Percentiles rank a stretch among this genome's conserved stretches.
Evolutionary conservation across 768 basidiomycete genomes (phyloP).

Genomic region (Omphalotus guepiniiformis): DNA sequence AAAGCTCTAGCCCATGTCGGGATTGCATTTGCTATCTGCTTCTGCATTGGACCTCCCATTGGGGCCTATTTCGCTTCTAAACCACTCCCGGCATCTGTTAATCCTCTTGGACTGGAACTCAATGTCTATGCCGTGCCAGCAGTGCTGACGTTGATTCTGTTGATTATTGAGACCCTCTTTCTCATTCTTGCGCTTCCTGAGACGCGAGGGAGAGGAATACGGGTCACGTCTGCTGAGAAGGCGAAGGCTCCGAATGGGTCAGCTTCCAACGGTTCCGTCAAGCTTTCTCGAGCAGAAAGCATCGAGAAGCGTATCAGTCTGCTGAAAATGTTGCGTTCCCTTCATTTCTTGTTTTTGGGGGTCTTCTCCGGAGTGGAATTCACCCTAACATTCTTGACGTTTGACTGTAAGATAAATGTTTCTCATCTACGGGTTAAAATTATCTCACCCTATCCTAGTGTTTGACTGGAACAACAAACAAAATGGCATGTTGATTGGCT

Average conservation of each 20-base stretch:
- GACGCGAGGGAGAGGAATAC: conserved; percentile 54
- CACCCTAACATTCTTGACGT: conserved; percentile 92
- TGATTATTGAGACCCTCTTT: conserved; percentile 78
- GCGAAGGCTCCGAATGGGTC: conserved; percentile 21
- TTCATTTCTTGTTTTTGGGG: conserved; percentile 85
- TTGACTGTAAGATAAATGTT: conserved; percentile 60
- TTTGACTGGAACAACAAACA: conserved; percentile 88
- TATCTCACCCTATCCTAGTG: conserved; percentile 40
- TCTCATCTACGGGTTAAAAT: background rate
- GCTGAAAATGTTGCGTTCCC: conserved; percentile 55
- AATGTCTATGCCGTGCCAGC: conserved; percentile 95
- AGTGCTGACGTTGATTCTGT: conserved; percentile 69
- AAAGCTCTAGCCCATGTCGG: conserved; percentile 89
- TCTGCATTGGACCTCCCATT: conserved; percentile 88
- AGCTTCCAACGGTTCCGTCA: conserved; percentile 21
- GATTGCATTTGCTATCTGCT: conserved; percentile 94
- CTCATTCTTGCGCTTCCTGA: conserved; percentile 77
- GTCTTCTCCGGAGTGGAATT: conserved; percentile 96
- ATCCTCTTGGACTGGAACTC: conserved; percentile 54
- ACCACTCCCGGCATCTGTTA: conserved; percentile 61
- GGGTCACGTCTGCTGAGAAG: conserved; percentile 15
- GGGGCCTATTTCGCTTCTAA: conserved; percentile 95
- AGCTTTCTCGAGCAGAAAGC: conserved; percentile 24
- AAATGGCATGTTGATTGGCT: conserved; percentile 80
- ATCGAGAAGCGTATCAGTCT: conserved; percentile 48